Evolutionary conservation across 2,329 filamentous ascomycete genomes (phyloP).

Genomic region (Talaromyces albobiverticillius): DNA sequence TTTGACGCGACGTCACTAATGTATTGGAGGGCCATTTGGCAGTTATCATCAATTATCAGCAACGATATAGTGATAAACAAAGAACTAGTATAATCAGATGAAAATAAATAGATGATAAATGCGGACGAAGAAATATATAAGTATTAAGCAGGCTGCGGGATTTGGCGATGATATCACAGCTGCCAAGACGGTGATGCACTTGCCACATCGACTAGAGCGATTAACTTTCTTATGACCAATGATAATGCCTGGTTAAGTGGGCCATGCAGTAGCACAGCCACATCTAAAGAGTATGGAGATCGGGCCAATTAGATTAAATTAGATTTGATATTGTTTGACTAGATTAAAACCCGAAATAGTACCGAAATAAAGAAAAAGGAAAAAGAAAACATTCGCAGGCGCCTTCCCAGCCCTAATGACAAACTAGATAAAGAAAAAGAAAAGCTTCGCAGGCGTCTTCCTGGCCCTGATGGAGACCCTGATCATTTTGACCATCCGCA

Average conservation of each 20-base stretch:
- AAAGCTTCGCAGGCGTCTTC: no score
- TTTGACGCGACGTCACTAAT: constrained; percentile 42
- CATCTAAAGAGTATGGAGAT: background rate
- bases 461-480: no score
- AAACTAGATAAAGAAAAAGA: no score
- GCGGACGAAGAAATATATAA: background rate
- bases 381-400: no score
- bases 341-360: no score
- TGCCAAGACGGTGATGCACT: background rate
- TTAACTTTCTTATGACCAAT: background rate
- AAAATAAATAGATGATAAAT: background rate
- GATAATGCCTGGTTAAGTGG: background rate
- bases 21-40: constrained; percentile 36
- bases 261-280: constrained; percentile 1
- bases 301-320: constrained; percentile 7
- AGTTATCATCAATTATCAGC: background rate
- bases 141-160: background rate
- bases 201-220: background rate
- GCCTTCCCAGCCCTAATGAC: no score
- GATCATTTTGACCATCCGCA: no score
- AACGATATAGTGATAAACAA: no score
- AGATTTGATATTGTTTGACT: no score
- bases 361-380: no score
- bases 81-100: no score
- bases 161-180: constrained; percentile 9